These are phyloP conservation scores for Chenopodium quinoa DNA, from an alignment of 148 eudicot species.

Conservation along the genomic window DNA sequence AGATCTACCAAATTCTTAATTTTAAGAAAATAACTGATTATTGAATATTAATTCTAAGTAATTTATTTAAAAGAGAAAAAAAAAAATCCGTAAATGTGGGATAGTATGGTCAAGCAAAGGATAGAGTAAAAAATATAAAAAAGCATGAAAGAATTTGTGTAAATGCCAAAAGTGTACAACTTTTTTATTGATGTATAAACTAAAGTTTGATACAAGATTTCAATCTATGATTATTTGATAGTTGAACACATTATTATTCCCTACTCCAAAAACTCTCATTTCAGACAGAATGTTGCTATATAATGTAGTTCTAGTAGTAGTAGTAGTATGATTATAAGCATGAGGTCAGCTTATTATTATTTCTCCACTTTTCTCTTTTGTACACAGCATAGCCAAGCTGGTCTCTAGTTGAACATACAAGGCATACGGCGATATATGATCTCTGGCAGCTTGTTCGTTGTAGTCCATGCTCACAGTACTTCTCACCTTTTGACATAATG, in stretches of 20 bases:
- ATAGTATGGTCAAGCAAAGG: no score
- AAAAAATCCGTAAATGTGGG: no score
- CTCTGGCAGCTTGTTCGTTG: constrained; percentile 5
- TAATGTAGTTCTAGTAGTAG: constrained; percentile 4
- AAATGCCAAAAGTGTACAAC: not conserved
- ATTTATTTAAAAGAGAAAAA: no score
- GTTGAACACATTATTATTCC: not conserved
- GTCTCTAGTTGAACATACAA: constrained; percentile 10
- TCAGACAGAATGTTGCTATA: not conserved
- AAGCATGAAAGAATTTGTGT: not conserved
- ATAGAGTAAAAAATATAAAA: no score
- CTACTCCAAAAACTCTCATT: not conserved
- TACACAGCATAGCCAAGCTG: constrained; percentile 20
- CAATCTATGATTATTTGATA: not conserved
- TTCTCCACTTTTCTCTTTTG: not conserved
- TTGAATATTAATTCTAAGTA: no score
- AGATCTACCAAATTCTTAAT: no score
- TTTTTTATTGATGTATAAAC: constrained; percentile 24
- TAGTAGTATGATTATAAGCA: not conserved
- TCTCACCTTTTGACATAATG: not conserved
- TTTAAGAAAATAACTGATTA: no score
- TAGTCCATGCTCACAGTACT: not conserved
- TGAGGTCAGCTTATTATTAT: not conserved
- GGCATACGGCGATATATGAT: not conserved
- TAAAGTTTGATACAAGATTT: constrained; percentile 15